phyloP scores from a whole-genome alignment of 305 asterid genomes.

The Rubia peregrina region DNA sequence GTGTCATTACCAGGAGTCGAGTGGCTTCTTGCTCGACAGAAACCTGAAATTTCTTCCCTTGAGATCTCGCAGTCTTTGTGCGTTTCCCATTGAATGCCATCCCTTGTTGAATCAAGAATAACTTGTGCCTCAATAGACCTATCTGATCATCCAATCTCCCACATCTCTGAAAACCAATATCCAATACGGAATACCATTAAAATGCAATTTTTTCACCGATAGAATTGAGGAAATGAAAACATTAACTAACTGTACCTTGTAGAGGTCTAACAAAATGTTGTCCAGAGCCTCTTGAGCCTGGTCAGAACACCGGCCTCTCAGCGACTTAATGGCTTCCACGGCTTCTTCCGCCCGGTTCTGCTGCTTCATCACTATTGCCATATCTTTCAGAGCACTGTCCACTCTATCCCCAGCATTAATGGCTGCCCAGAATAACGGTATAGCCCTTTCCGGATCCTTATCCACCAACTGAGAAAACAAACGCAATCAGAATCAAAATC shows the following conservation, averaged over 20 bases:
- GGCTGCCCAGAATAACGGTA: slow-evolving; percentile 92
- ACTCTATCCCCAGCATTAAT: slow-evolving; percentile 94
- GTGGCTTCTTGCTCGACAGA: slow-evolving; percentile 98
- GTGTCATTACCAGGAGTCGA: slow-evolving; percentile 60
- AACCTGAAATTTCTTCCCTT: slow-evolving; percentile 92
- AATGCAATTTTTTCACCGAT: neutral
- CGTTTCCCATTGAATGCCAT: slow-evolving; percentile 93
- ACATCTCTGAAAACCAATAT: slow-evolving; percentile 52
- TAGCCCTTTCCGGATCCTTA: slow-evolving; percentile 92
- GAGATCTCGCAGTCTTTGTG: slow-evolving; percentile 89
- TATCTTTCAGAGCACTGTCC: slow-evolving; percentile 90
- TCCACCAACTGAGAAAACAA: slow-evolving; percentile 54
- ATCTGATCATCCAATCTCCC: slow-evolving; percentile 92
- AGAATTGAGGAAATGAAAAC: neutral
- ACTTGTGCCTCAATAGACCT: slow-evolving; percentile 52
- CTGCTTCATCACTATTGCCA: slow-evolving; percentile 99
- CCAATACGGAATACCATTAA: neutral
- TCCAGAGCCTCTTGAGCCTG: slow-evolving; percentile 99
- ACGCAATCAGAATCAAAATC: neutral
- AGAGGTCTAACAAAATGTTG: slow-evolving; percentile 78
- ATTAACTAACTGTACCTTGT: slow-evolving; percentile 39
- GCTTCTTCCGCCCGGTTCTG: slow-evolving; percentile 94
- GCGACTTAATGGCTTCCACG: slow-evolving; percentile 77
- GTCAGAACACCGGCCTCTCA: slow-evolving; percentile 78
- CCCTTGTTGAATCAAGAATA: slow-evolving; percentile 78